phyloP scores from a whole-genome alignment of 2,329 filamentous ascomycete genomes.

The Hymenoscyphus infarciens region DNA sequence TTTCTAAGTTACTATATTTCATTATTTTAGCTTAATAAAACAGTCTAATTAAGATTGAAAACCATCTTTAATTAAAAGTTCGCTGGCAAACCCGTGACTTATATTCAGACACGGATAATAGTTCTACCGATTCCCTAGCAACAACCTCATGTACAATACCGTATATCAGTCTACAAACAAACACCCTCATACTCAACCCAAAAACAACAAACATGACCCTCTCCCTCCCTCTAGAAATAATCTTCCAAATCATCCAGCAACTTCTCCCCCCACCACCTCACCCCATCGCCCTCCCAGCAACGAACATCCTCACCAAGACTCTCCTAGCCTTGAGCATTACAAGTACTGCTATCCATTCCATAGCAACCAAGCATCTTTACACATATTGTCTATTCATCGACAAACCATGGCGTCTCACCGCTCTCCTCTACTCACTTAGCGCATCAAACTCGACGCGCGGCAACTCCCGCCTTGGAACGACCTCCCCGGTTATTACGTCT shows the following conservation, averaged over 20 bases:
- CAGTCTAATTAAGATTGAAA: too few relatives aligned
- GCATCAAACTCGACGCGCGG: neutral
- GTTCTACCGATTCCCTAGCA: neutral
- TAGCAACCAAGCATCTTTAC: neutral
- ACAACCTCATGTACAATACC: neutral
- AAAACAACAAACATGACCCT: neutral
- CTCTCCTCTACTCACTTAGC: neutral
- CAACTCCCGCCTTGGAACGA: neutral
- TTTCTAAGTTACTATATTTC: too few relatives aligned
- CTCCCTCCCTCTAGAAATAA: conserved; percentile 13
- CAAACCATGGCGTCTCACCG: neutral
- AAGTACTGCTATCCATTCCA: neutral
- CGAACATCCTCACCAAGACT: conserved; percentile 41
- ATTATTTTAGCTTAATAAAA: too few relatives aligned
- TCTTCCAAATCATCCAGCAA: conserved; percentile 16
- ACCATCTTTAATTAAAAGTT: too few relatives aligned
- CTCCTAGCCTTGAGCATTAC: conserved; percentile 44
- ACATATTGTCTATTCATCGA: conserved; percentile 3
- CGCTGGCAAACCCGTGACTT: neutral
- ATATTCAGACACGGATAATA: neutral
- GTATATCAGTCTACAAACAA: neutral
- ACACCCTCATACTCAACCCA: neutral
- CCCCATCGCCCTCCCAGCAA: conserved; percentile 35
- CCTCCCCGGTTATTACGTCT: neutral
- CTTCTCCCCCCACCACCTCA: conserved; percentile 6